These are phyloP conservation scores for Mortierella sp. DNA, from an alignment of 371 early-diverging fungal genomes.

Conservation along the genomic window DNA sequence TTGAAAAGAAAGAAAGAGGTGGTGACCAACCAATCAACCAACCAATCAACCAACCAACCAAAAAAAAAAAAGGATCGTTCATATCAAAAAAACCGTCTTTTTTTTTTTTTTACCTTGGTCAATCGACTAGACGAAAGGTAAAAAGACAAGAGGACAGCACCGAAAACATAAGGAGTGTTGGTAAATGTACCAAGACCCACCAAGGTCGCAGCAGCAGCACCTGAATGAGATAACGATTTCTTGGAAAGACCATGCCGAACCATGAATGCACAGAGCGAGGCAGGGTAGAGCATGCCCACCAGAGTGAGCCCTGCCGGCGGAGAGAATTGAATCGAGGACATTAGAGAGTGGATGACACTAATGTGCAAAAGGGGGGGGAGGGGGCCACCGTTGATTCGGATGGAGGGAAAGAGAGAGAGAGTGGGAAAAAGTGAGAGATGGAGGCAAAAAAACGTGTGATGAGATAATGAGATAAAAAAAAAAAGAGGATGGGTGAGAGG, in stretches of 20 bases:
- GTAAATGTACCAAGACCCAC: conserved; percentile 81
- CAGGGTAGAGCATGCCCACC: conserved; percentile 33
- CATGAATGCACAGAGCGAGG: conserved; percentile 58
- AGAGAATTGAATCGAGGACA: conserved; percentile 15
- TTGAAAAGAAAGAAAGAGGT: neutral
- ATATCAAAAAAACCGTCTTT: neutral
- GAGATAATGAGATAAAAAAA: too few relatives aligned
- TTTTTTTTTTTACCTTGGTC: conserved; percentile 69
- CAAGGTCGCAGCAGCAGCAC: conserved; percentile 77
- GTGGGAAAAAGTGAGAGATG: too few relatives aligned
- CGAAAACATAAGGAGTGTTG: conserved; percentile 67
- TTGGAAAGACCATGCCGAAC: conserved; percentile 69
- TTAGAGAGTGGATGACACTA: too few relatives aligned
- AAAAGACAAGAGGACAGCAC: conserved; percentile 75
- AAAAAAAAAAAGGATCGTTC: too few relatives aligned
- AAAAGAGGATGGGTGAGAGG: too few relatives aligned
- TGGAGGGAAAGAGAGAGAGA: too few relatives aligned
- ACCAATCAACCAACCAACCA: too few relatives aligned
- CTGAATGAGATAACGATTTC: conserved; percentile 76
- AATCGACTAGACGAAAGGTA: conserved; percentile 77
- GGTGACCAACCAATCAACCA: too few relatives aligned
- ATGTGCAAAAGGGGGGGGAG: too few relatives aligned
- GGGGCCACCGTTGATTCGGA: too few relatives aligned
- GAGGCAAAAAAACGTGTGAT: too few relatives aligned
- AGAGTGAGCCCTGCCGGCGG: conserved; percentile 30